Evolutionary conservation across 1,284 basidiomycete species (phyloP), one percentile per base, ranked within the genome.

Genomic region (Cutaneotrichosporon sp.): DNA sequence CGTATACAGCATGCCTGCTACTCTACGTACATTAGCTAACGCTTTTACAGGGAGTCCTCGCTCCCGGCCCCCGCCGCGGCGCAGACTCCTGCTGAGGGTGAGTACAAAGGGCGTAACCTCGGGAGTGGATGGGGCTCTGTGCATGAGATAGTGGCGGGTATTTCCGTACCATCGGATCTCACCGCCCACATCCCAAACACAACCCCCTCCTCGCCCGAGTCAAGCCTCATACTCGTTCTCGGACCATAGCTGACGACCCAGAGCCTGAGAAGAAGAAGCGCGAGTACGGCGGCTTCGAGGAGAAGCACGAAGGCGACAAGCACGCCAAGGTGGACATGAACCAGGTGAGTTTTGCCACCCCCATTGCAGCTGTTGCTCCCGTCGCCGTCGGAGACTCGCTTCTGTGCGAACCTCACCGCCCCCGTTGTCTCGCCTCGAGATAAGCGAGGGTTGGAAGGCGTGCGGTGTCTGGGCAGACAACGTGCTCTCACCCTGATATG

Each of bases 241-340:
- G n/a, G n/a, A n/a, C n/a, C n/a, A n/a, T 12, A n/a, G 22, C 38
- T 41, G 24, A 41, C 37, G 14, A 37, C 26, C 24, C 42, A 37
- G 31, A 57, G 57, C 60, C 82, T 78, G 76, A 85, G 84, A 79
- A 60, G 76, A 88, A 90, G 76, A 88, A 90, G 79, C 81, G 88
- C 79, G 87, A 89, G 79, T 92, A 92, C 81, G 91, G 89, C 82
- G 89, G 91, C 50, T 88, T 92, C 67, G 84, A 83, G 63, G 86
- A 91, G 72, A 87, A 90, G 60, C 51, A 59, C 31, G 44, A 52
- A 8, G 71, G 68, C 49, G 69, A 73, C 56, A 63, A 61, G 42
- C 71, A 90, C 74, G 88, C 86, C 64, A 84, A 85, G 75, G 87
- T 91, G 54, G 88, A 90, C 75, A 88, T 91, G 88, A 82, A 83